Percentiles rank a stretch among this genome's conserved stretches.
phyloP scores from a whole-genome alignment of 331 rosid genomes.

The Pyrus hybrid region DNA sequence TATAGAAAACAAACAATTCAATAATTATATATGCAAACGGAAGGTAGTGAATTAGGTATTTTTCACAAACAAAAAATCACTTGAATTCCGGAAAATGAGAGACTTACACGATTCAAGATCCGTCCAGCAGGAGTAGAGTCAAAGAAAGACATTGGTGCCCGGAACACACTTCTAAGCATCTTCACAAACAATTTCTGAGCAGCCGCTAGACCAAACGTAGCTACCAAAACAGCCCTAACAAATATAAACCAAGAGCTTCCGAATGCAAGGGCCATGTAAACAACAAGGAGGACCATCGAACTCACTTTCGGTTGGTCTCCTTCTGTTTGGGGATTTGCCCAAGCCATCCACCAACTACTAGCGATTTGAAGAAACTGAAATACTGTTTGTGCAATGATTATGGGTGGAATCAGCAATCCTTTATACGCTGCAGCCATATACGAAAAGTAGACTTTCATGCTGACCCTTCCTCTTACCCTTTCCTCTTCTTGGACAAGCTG shows the following conservation, averaged over 20 bases:
- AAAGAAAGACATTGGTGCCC: conserved; percentile 94
- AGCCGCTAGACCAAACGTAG: conserved; percentile 91
- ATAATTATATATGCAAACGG: conserved; percentile 14
- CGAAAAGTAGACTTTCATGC: conserved; percentile 94
- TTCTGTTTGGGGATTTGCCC: conserved; percentile 99
- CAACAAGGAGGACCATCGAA: conserved; percentile 70
- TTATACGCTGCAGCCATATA: conserved; percentile 99
- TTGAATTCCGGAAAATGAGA: neutral
- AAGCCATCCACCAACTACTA: conserved; percentile 99
- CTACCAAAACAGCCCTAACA: conserved; percentile 80
- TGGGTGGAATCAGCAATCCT: conserved; percentile 80
- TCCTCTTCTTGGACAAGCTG: conserved; percentile 99
- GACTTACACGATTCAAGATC: conserved; percentile 89
- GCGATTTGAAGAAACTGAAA: conserved; percentile 99
- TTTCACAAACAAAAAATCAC: neutral
- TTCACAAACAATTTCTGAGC: conserved; percentile 78
- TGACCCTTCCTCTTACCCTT: conserved; percentile 95
- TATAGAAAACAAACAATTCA: conserved; percentile 22
- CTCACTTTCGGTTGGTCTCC: conserved; percentile 83
- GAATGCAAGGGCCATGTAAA: conserved; percentile 95
- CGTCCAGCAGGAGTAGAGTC: conserved; percentile 97
- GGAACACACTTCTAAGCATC: conserved; percentile 81
- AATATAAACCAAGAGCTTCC: conserved; percentile 90
- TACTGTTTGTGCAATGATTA: conserved; percentile 69
- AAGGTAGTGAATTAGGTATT: neutral